Percentiles rank a stretch among this genome's conserved stretches.
Evolutionary conservation across 1,284 basidiomycete genomes (phyloP).

Genomic region (Leccinum pachyderme): DNA sequence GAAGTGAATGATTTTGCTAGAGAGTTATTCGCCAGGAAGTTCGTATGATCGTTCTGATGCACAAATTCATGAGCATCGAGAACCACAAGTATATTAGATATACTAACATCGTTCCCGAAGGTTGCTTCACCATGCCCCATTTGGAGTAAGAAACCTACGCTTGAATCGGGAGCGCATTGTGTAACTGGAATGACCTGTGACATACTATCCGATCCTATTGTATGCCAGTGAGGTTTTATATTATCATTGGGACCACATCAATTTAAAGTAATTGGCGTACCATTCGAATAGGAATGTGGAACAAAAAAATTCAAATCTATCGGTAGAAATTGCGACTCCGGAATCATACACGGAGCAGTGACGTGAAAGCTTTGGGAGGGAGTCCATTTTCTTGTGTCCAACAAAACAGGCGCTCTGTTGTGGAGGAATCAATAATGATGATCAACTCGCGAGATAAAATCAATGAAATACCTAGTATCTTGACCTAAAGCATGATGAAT

Average conservation of each 20-base stretch:
- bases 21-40: not conserved
- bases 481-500: not conserved
- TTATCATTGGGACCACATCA: too few species aligned
- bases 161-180: not conserved
- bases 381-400: slow-evolving; percentile 2
- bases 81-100: not conserved
- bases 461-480: not conserved
- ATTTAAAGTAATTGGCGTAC: not conserved
- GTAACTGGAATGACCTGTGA: not conserved
- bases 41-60: not conserved
- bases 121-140: not conserved
- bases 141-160: not conserved
- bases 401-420: not conserved
- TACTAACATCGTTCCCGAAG: not conserved
- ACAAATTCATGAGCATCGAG: not conserved
- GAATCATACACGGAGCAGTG: not conserved
- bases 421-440: not conserved
- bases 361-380: not conserved
- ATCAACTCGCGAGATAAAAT: too few species aligned
- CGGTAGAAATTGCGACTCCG: not conserved
- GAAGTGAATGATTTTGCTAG: not conserved
- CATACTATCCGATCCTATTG: too few species aligned
- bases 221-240: too few species aligned
- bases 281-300: not conserved
- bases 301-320: not conserved